Base-by-base conservation (phyloP, 768 basidiomycete species). In the Hygrocybe coccinea region DNA sequence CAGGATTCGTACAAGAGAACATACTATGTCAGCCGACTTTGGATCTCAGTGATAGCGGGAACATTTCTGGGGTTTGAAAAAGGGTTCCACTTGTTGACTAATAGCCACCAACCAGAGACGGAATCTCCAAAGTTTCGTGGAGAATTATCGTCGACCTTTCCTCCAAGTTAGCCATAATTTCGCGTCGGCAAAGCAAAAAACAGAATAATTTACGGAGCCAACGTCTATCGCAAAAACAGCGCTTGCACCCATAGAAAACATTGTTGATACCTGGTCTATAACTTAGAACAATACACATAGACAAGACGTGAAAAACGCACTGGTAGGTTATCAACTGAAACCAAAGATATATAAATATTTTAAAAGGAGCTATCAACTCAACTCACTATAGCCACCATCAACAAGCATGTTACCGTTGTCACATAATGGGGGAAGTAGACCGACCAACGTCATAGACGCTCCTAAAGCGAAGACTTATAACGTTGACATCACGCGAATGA, bases 371-470 rank as follows among this genome's bases (percentile, higher is more conserved):
- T 5, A 12, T 8, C n/a, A 17, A 48, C 37, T 12, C 14, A n/a
- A 74, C 86, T 69, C 66, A 93, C 90, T 78, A 65, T 93, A 93
- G 43, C 89, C 90, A 35, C 89, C 91, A 62, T 95, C 93, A 6
- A 95, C 93, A 14, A 95, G 76, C 77, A 95, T 85, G 62, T 86
- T 87, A 2, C 97, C 97, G 60, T 95, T 88, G 64, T 98, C 94
- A 60, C 92, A 95, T 8, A 99, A 71, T 0, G 97, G 97, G 3
- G 97, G 97, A 5, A 99, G 75, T 46, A 99, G 77, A 61, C 97
- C 97, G 46, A 95, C 95, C 60, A 99, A 72, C 1, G 95, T 91
- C 97, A 99, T 99, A 1, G 95, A 97, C 15, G 94, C 97, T 52
- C 94, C 91, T 88, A 55, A 5, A 57, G 45, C 10, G 57, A 50